These are phyloP conservation scores for Danielozyma ontarioensis DNA, from an alignment of 805 yeast species.

Conservation along the genomic window DNA sequence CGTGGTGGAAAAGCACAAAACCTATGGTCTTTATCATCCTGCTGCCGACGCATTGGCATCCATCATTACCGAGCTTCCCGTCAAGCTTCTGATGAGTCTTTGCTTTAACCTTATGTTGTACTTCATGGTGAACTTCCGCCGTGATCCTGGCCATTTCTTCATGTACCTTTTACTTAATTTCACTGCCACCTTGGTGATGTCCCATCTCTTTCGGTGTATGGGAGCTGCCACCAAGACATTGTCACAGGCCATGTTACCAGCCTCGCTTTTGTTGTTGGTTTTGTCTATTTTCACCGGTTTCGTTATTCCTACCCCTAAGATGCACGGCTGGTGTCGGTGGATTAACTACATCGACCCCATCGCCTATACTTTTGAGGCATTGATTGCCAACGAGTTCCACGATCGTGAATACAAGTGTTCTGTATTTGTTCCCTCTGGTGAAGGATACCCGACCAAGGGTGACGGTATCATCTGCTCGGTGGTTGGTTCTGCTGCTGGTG, in stretches of 20 bases:
- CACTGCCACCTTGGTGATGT: constrained; percentile 45
- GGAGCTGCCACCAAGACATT: constrained; percentile 47
- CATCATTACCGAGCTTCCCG: constrained; percentile 52
- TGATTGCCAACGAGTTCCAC: constrained; percentile 63
- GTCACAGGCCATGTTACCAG: constrained; percentile 55
- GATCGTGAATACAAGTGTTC: constrained; percentile 52
- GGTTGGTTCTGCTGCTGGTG: constrained; percentile 58
- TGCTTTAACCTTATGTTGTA: constrained; percentile 47
- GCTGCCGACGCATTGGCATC: constrained; percentile 63
- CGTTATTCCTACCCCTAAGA: constrained; percentile 49
- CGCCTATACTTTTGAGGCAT: constrained; percentile 54
- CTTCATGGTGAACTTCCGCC: constrained; percentile 49
- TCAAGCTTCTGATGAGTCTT: constrained; percentile 40
- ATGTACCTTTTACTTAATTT: constrained; percentile 43
- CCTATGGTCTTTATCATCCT: constrained; percentile 54
- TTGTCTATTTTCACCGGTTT: constrained; percentile 62
- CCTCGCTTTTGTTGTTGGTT: constrained; percentile 44
- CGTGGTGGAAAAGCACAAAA: constrained; percentile 55
- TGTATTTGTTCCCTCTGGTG: constrained; percentile 56
- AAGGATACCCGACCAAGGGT: constrained; percentile 39
- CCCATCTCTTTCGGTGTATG: constrained; percentile 51
- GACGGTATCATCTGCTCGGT: constrained; percentile 48
- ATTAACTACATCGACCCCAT: constrained; percentile 54
- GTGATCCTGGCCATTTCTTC: constrained; percentile 51
- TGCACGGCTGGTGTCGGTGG: constrained; percentile 69